phyloP scores from a whole-genome alignment of 2,329 filamentous ascomycete species.

The Cercospora nicotianae region DNA sequence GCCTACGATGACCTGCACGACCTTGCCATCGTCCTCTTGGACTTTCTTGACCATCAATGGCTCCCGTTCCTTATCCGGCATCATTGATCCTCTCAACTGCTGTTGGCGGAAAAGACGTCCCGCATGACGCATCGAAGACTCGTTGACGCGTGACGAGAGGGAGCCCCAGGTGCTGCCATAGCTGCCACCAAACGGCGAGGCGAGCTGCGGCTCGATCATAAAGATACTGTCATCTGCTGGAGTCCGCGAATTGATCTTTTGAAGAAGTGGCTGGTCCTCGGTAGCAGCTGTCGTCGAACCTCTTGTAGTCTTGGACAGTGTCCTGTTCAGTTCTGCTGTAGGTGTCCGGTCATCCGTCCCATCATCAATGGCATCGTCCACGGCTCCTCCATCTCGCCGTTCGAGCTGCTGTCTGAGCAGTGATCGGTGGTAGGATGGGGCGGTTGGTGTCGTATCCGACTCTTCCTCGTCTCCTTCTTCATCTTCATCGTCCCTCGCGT shows the following conservation, averaged over 20 bases:
- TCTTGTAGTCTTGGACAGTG: slow-evolving; percentile 8
- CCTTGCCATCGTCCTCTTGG: slow-evolving; percentile 78
- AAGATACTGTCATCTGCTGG: slow-evolving; percentile 47
- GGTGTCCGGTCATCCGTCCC: slow-evolving; percentile 35
- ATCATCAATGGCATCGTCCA: slow-evolving; percentile 27
- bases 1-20: slow-evolving; percentile 80
- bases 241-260: slow-evolving; percentile 32
- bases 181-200: slow-evolving; percentile 69
- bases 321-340: slow-evolving; percentile 28
- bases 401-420: slow-evolving; percentile 35
- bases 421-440: slow-evolving; percentile 32
- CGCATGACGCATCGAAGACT: slow-evolving; percentile 58
- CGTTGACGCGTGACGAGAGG: slow-evolving; percentile 57
- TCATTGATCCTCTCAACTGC: slow-evolving; percentile 45
- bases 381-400: slow-evolving; percentile 27
- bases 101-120: slow-evolving; percentile 53
- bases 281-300: slow-evolving; percentile 6
- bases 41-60: slow-evolving; percentile 86
- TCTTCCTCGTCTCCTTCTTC: slow-evolving; percentile 55
- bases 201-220: slow-evolving; percentile 56
- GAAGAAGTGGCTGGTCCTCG: slow-evolving; percentile 33
- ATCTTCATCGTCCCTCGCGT: slow-evolving; percentile 47
- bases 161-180: slow-evolving; percentile 66
- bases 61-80: slow-evolving; percentile 54
- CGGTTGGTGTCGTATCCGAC: slow-evolving; percentile 38